Evolutionary conservation across 2,329 filamentous ascomycete species (phyloP).

Genomic region (Colletotrichum sp.): DNA sequence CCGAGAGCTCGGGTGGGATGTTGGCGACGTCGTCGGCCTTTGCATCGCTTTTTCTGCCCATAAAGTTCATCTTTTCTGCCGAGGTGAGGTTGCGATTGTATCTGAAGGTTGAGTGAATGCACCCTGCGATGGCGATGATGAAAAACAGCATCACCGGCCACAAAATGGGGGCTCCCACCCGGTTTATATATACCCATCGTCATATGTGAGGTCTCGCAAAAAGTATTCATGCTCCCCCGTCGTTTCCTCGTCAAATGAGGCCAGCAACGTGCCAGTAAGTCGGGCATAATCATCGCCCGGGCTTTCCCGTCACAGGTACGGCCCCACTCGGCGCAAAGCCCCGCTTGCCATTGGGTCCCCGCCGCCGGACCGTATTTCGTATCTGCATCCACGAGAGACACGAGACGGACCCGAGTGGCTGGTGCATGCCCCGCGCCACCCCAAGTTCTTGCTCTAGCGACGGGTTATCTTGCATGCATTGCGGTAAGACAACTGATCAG

Average conservation of each 20-base stretch:
- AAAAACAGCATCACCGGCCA: too few relatives aligned
- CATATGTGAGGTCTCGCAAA: fast-evolving
- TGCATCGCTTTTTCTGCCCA: neutral
- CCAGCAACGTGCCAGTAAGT: neutral
- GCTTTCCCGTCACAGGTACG: neutral
- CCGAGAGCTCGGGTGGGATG: constrained; percentile 45
- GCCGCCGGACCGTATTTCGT: constrained; percentile 16
- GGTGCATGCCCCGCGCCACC: neutral
- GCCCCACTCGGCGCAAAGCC: constrained; percentile 7
- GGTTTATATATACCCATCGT: neutral
- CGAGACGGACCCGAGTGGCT: neutral
- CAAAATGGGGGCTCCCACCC: neutral
- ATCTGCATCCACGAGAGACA: constrained; percentile 9
- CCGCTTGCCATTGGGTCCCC: neutral
- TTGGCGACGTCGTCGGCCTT: constrained; percentile 34
- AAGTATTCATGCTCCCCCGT: neutral
- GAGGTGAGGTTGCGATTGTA: neutral
- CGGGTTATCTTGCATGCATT: neutral
- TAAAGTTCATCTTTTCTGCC: constrained; percentile 1
- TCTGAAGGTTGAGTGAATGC: neutral
- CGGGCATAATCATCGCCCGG: neutral
- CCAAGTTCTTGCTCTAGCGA: neutral
- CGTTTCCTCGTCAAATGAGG: neutral
- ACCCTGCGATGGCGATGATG: neutral
- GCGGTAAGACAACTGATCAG: neutral